A percentile compares a stretch with the other conserved stretches of the same genome.
Conservation (phyloP, 257 asterid genomes). For the Craterostigma plantagineum region DNA sequence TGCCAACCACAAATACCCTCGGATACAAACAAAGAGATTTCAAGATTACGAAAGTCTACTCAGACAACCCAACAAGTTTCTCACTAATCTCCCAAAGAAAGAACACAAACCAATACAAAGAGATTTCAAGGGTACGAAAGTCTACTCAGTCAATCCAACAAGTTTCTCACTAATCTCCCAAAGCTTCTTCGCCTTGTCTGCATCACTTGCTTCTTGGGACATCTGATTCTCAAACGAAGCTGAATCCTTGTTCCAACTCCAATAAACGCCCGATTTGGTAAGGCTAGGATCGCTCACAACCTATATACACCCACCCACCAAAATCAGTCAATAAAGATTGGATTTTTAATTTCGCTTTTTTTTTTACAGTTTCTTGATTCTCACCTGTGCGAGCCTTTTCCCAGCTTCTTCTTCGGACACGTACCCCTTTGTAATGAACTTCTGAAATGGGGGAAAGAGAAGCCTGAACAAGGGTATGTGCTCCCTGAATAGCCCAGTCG, state of each 20-base stretch:
- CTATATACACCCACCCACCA: slow-evolving; percentile 11
- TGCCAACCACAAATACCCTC: too few species aligned
- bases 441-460: slow-evolving; percentile 92
- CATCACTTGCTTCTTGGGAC: slow-evolving; percentile 76
- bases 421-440: slow-evolving; percentile 75
- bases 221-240: slow-evolving; percentile 76
- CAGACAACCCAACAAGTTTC: slow-evolving; percentile 59
- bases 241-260: slow-evolving; percentile 88
- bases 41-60: background rate
- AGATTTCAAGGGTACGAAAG: background rate
- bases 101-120: too few species aligned
- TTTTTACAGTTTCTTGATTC: slow-evolving; percentile 2
- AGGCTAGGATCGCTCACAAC: slow-evolving; percentile 77
- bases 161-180: slow-evolving; percentile 94
- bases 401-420: slow-evolving; percentile 87
- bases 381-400: slow-evolving; percentile 83
- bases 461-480: slow-evolving; percentile 75
- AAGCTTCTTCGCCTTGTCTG: slow-evolving; percentile 63
- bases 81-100: slow-evolving; percentile 90
- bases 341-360: too few species aligned
- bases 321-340: background rate
- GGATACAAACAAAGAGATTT: too few species aligned
- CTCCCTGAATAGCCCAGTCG: slow-evolving; percentile 72
- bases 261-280: slow-evolving; percentile 81
- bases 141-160: slow-evolving; percentile 32